Evolutionary conservation across 23 red algal species (phyloP).

Genomic region (Gracilaria gracilis): DNA sequence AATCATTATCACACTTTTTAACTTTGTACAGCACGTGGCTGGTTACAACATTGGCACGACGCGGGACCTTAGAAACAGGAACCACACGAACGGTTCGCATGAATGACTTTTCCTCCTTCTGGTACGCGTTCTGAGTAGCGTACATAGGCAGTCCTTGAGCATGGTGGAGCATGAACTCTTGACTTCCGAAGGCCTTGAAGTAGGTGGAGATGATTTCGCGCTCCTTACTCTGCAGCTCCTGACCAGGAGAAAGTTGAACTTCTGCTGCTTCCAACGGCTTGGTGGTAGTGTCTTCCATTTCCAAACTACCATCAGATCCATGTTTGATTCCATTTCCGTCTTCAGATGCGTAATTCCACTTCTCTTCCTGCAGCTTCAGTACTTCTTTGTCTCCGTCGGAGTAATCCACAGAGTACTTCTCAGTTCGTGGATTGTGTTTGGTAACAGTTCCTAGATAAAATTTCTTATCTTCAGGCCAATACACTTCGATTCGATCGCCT

Average conservation of each 20-base stretch:
- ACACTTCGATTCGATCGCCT: not conserved
- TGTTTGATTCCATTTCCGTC: not conserved
- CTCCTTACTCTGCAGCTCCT: conserved; percentile 34
- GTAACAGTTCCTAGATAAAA: too few species aligned
- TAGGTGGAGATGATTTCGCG: not conserved
- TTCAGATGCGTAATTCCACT: not conserved
- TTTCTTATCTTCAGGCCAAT: not conserved
- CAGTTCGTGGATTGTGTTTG: too few species aligned
- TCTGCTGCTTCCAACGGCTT: not conserved
- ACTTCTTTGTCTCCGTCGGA: conserved; percentile 34
- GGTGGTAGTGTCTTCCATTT: not conserved
- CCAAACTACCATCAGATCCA: not conserved
- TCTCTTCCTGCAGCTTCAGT: conserved; percentile 19
- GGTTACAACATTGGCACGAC: conserved; percentile 15
- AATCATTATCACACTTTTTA: not conserved
- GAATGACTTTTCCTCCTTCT: conserved; percentile 18
- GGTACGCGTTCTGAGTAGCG: conserved; percentile 19
- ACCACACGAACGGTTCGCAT: not conserved
- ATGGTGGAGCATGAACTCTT: conserved; percentile 38
- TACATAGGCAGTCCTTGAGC: conserved; percentile 4
- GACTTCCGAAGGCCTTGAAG: not conserved
- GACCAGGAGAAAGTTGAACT: conserved; percentile 9
- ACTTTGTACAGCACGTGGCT: conserved; percentile 51
- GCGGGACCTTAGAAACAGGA: not conserved
- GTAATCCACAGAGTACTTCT: conserved; percentile 17